A percentile compares a stretch with the other conserved stretches of the same genome.
These are phyloP conservation scores for Cladophialophora psammophila DNA, from an alignment of 2,329 filamentous ascomycete species.

Conservation along the genomic window DNA sequence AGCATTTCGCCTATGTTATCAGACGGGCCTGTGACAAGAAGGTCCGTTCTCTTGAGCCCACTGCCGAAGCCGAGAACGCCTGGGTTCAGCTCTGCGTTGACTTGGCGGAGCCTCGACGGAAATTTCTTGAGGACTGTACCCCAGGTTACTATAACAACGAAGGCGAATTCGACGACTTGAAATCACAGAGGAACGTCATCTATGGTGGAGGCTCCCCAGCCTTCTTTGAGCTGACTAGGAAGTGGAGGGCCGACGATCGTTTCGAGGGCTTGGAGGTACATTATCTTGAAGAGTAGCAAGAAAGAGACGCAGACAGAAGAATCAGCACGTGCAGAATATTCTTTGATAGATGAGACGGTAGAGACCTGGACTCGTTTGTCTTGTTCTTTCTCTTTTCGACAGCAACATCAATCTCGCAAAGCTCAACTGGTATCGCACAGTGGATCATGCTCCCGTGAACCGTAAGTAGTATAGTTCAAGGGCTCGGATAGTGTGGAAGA, in stretches of 20 bases:
- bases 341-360: background rate
- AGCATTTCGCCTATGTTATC: slow-evolving; percentile 34
- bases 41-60: slow-evolving; percentile 32
- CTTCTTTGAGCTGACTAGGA: slow-evolving; percentile 29
- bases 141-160: slow-evolving; percentile 37
- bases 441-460: too few species aligned
- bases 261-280: slow-evolving; percentile 30
- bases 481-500: background rate
- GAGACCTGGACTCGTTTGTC: background rate
- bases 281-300: slow-evolving; percentile 1
- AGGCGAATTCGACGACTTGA: slow-evolving; percentile 14
- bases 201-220: slow-evolving; percentile 30
- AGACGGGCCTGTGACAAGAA: slow-evolving; percentile 20
- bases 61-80: slow-evolving; percentile 27
- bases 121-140: slow-evolving; percentile 33
- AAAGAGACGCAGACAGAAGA: background rate
- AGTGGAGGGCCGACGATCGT: slow-evolving; percentile 30
- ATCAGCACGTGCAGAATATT: background rate
- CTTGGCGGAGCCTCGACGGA: slow-evolving; percentile 14
- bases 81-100: slow-evolving; percentile 31
- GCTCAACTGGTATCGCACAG: too few species aligned
- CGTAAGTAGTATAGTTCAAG: background rate
- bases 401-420: background rate
- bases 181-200: slow-evolving; percentile 24
- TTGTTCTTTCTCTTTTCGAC: background rate